Evolutionary conservation across 179 eudicot species (phyloP), one percentile per base, ranked within the genome.

Genomic region (Corrigiola litoralis): DNA sequence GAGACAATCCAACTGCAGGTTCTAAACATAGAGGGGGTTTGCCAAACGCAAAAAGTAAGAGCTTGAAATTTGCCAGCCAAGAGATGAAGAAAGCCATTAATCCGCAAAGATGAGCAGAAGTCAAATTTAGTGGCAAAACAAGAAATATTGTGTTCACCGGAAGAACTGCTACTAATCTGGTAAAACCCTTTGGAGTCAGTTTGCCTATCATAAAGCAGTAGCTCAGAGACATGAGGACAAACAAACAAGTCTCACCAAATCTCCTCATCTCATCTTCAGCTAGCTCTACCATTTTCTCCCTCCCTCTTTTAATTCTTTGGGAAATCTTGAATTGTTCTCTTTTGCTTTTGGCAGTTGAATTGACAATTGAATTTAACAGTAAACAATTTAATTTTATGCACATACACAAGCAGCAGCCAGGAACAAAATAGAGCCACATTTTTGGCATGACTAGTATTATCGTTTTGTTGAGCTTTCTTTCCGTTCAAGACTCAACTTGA

Each of bases 61-160:
- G 82, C 44, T 83, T 84, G 78, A 84, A 82, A 57, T 75, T 82
- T 2, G 81, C 79, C 18, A 84, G 84, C 86, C 89, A 84, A 13
- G 84, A 24, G 12, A 80, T 51, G 69, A 75, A 75, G 81, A 82
- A 82, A 37, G 72, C 28, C 3, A 84, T 71, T 28, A 52, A 16
- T 48, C 71, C 78, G 49, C 54, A 62, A 8, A 82, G 58, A 50
- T 70, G 71, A 24, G 73, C 8, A 50, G 89, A 67, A 46, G 75
- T 74, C 31, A 79, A 65, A 0, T 71, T 27, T 2, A 84, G 56
- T 2, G 87, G 87, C 32, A 83, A 80, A 68, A 56, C 12, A 14
- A 73, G 20, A 73, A 83, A 80, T 53, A 77, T 72, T 34, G 3
- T 4, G 17, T 75, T 52, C 0, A 77, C 58, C 1, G 87, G 87